A percentile compares a stretch with the other conserved stretches of the same genome.
Conservation (phyloP, 768 basidiomycete species). For the Boletus subparvulus region DNA sequence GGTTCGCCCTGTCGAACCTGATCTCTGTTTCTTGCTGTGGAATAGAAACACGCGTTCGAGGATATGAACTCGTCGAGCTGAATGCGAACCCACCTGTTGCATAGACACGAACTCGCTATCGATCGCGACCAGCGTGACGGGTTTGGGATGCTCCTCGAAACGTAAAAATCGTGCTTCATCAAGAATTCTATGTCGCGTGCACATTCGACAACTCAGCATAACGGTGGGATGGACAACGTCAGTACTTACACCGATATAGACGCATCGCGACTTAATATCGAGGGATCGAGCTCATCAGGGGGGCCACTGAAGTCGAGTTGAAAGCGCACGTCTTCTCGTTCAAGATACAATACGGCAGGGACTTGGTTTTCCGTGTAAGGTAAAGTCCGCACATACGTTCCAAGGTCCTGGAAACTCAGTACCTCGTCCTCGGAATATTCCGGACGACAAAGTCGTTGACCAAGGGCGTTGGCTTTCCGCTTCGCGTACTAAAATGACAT, state of each 20-base stretch:
- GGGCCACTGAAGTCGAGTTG: slow-evolving; percentile 64
- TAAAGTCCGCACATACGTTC: slow-evolving; percentile 63
- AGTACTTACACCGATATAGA: slow-evolving; percentile 76
- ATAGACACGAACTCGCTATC: slow-evolving; percentile 98
- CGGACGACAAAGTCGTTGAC: slow-evolving; percentile 95
- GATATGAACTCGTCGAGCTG: neutral
- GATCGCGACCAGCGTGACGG: slow-evolving; percentile 89
- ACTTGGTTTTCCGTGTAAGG: slow-evolving; percentile 46
- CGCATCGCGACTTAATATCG: slow-evolving; percentile 81
- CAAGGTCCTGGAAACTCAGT: slow-evolving; percentile 82
- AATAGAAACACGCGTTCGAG: neutral
- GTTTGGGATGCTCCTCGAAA: slow-evolving; percentile 74
- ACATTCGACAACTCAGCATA: neutral
- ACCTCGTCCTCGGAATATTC: slow-evolving; percentile 87
- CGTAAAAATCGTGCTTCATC: slow-evolving; percentile 75
- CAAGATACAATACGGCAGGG: slow-evolving; percentile 88
- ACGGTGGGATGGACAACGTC: neutral
- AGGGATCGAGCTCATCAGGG: slow-evolving; percentile 65
- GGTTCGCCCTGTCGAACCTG: slow-evolving; percentile 92
- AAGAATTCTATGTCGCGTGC: slow-evolving; percentile 47
- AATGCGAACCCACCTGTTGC: slow-evolving; percentile 64
- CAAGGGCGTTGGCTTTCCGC: slow-evolving; percentile 63
- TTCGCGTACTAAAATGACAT: slow-evolving; percentile 58
- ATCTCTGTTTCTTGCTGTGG: slow-evolving; percentile 90
- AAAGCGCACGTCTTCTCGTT: slow-evolving; percentile 62